Evolutionary conservation across 441 rosid genomes (phyloP).

Genomic region (Eutrema salsugineum): DNA sequence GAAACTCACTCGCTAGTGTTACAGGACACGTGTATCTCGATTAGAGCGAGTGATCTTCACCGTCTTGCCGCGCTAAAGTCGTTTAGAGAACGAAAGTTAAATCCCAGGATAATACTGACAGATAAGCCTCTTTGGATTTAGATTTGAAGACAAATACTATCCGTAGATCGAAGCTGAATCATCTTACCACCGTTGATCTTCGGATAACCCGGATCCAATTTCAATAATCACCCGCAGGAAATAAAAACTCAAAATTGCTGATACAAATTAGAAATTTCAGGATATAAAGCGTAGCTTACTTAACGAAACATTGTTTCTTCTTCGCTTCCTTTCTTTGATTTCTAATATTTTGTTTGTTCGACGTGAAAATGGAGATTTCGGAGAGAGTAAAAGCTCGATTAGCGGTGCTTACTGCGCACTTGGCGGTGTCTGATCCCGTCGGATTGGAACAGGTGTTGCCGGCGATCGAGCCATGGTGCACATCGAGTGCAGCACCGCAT

Average conservation of each 20-base stretch:
- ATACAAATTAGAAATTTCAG: not conserved
- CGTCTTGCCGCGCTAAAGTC: not conserved
- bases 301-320: not conserved
- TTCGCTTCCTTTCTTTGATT: not conserved
- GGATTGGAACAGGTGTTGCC: conserved; percentile 11
- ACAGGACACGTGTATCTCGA: not conserved
- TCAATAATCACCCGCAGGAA: not conserved
- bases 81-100: not conserved
- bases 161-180: not conserved
- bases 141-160: not conserved
- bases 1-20: not conserved
- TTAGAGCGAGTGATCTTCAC: conserved; percentile 9
- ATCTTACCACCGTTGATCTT: conserved; percentile 6
- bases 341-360: not conserved
- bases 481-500: conserved; percentile 46
- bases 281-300: not conserved
- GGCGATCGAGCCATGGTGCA: conserved; percentile 47
- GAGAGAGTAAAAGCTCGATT: conserved; percentile 50
- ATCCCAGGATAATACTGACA: not conserved
- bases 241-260: not conserved
- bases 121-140: conserved; percentile 12
- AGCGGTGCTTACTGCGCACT: conserved; percentile 69
- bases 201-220: not conserved
- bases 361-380: conserved; percentile 27
- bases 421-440: conserved; percentile 34